Base-by-base conservation (phyloP, 2,329 filamentous ascomycete genomes). In the Fusarium sacchari region DNA sequence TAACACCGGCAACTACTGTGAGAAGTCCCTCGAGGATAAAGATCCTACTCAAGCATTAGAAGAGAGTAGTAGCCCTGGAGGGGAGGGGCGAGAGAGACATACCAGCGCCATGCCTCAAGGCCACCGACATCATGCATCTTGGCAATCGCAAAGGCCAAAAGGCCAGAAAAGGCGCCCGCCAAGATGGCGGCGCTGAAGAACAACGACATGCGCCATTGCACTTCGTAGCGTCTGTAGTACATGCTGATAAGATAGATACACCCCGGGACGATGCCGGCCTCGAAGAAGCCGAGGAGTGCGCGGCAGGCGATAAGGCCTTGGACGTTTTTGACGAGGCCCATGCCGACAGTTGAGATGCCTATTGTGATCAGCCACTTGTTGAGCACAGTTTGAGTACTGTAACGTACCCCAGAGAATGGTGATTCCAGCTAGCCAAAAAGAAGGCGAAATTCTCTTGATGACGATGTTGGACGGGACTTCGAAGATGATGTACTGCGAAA, bases 11-110 rank as follows among this genome's bases (percentile, higher is more conserved):
- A 2, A 94, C 3, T 1, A 94, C 86, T 0, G 93, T 94, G 1
- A 86, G 87, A 4, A 94, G 85, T 1, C 93, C 93, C 81, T 93
- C 90, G 7, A 93, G 86, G 44, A 93, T 89, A 67, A 91, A 91
- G 59, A 91, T 90, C 90, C 88, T 47, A 7, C 34, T 32, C 32
- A 32, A 32, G 32, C 5, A 32, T 32, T 32, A 32, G 30, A 11
- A 32, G 30, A 32, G 10, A 12, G 30, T 32, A 32, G 30, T 12
- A 11, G 12, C 3, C 12, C n/a, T n/a, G n/a, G n/a, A n/a, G n/a
- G n/a, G n/a, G 4, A 26, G 10, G n/a, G 11, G 1, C 30, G 30
- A 0, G 22, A 3, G 15, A 15, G 43, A 47, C 40, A 13, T 57
- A 66, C 64, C 62, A 67, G 1, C 64, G 52, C 62, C 64, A 67